A percentile compares a stretch with the other conserved stretches of the same genome.
These are phyloP conservation scores for Trypanosoma rangeli DNA, from an alignment of 208 protist genomes.

Conservation along the genomic window DNA sequence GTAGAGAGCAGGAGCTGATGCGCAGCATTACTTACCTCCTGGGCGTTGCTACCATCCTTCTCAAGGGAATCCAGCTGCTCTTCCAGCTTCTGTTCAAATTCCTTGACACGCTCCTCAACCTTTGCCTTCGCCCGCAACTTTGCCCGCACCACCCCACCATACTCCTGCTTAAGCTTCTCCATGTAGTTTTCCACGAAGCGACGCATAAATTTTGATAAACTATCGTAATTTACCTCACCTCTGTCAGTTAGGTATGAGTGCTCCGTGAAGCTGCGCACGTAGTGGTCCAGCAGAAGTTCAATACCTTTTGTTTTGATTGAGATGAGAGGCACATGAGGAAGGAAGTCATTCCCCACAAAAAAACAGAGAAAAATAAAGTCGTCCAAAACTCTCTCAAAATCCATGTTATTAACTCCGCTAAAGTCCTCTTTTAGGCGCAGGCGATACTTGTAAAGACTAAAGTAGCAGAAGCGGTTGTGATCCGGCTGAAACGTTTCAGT, in stretches of 20 bases:
- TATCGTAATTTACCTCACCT: constrained; percentile 81
- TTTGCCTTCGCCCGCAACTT: constrained; percentile 73
- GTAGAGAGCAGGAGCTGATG: constrained; percentile 42
- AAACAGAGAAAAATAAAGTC: constrained; percentile 99
- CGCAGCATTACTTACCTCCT: constrained; percentile 59
- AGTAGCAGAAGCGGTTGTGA: constrained; percentile 84
- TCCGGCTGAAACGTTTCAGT: constrained; percentile 83
- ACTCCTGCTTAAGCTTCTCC: constrained; percentile 60
- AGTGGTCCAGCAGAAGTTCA: constrained; percentile 92
- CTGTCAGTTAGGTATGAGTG: constrained; percentile 83
- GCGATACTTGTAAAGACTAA: constrained; percentile 80
- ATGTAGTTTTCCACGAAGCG: constrained; percentile 57
- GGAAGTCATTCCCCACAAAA: constrained; percentile 99
- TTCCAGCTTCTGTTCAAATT: constrained; percentile 29
- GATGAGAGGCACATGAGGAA: constrained; percentile 97
- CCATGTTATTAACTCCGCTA: constrained; percentile 58
- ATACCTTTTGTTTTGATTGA: constrained; percentile 97
- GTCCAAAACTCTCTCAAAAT: constrained; percentile 97
- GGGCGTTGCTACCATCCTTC: constrained; percentile 41
- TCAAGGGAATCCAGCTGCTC: constrained; percentile 11
- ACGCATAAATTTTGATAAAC: constrained; percentile 60
- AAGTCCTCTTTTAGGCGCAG: constrained; percentile 83
- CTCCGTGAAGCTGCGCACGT: constrained; percentile 67
- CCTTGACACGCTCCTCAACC: constrained; percentile 69
- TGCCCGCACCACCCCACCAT: constrained; percentile 49